A percentile compares a stretch with the other conserved stretches of the same genome.
phyloP scores from a whole-genome alignment of 179 eudicot genomes.

The Corrigiola litoralis region DNA sequence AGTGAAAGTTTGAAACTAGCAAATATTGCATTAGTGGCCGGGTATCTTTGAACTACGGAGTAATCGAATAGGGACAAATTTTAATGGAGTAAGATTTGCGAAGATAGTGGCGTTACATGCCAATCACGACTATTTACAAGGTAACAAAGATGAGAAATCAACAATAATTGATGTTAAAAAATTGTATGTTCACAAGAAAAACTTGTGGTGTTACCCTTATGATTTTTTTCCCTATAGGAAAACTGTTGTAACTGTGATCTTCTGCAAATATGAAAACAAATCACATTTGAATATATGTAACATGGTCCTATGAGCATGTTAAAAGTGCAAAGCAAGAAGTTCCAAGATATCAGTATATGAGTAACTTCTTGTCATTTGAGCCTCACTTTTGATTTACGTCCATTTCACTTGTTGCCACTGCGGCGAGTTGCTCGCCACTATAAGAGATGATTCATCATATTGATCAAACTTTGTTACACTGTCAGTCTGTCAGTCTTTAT shows the following conservation, averaged over 20 bases:
- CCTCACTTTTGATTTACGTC: conserved; percentile 5
- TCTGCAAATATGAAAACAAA: too few relatives aligned
- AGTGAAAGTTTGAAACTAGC: too few relatives aligned
- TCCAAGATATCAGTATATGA: too few relatives aligned
- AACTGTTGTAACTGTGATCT: too few relatives aligned
- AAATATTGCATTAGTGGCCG: neutral
- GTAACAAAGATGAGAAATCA: neutral
- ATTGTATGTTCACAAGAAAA: too few relatives aligned
- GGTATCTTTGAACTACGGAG: neutral
- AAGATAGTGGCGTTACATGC: conserved; percentile 4
- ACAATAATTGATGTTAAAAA: too few relatives aligned
- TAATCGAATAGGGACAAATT: conserved; percentile 3
- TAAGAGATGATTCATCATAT: neutral
- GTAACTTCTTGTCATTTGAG: too few relatives aligned
- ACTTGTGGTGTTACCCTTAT: too few relatives aligned
- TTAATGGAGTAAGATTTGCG: neutral
- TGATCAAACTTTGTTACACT: neutral
- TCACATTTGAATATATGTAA: too few relatives aligned
- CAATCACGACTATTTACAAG: neutral
- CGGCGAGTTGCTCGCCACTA: conserved; percentile 25
- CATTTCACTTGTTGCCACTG: neutral
- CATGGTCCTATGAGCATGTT: neutral
- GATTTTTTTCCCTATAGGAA: too few relatives aligned
- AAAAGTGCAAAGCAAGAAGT: neutral
- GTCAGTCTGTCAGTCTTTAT: neutral